phyloP scores from a whole-genome alignment of 805 yeast species.

The Zygosaccharomyces lentus region DNA sequence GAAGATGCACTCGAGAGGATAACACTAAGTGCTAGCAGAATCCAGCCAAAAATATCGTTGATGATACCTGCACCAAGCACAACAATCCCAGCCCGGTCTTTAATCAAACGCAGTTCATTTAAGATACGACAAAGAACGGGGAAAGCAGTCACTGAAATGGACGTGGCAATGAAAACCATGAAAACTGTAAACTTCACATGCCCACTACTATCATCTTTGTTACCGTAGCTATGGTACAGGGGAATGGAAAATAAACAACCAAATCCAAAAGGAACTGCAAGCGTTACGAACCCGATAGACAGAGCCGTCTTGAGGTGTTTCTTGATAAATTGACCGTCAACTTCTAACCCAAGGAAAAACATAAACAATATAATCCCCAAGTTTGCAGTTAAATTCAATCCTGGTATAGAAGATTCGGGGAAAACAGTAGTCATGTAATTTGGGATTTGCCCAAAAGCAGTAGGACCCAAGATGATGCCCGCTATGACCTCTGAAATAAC shows the following conservation, averaged over 20 bases:
- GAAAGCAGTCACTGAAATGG: constrained; percentile 80
- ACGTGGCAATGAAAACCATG: constrained; percentile 78
- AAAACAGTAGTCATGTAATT: constrained; percentile 61
- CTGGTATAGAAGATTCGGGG: constrained; percentile 58
- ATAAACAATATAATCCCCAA: constrained; percentile 70
- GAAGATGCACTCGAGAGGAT: constrained; percentile 70
- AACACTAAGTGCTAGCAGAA: constrained; percentile 67
- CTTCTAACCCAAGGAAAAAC: constrained; percentile 76
- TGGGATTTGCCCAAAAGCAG: constrained; percentile 69
- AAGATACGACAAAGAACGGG: constrained; percentile 79
- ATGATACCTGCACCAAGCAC: constrained; percentile 82
- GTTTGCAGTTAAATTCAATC: constrained; percentile 64
- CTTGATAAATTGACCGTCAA: constrained; percentile 60
- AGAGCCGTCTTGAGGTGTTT: constrained; percentile 59
- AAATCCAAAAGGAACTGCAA: constrained; percentile 75
- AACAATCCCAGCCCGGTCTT: constrained; percentile 64
- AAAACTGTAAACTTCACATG: constrained; percentile 61
- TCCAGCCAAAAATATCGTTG: constrained; percentile 80
- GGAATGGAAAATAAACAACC: constrained; percentile 73
- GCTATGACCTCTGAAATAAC: constrained; percentile 80
- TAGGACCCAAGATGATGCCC: constrained; percentile 72
- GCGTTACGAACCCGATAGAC: constrained; percentile 63
- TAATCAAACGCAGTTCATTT: constrained; percentile 64
- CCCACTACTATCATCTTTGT: constrained; percentile 29
- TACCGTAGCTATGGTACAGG: constrained; percentile 51